Percentiles rank a stretch among this genome's conserved stretches.
Conservation (phyloP, 2,329 filamentous ascomycete genomes). For the Capronia americana region DNA sequence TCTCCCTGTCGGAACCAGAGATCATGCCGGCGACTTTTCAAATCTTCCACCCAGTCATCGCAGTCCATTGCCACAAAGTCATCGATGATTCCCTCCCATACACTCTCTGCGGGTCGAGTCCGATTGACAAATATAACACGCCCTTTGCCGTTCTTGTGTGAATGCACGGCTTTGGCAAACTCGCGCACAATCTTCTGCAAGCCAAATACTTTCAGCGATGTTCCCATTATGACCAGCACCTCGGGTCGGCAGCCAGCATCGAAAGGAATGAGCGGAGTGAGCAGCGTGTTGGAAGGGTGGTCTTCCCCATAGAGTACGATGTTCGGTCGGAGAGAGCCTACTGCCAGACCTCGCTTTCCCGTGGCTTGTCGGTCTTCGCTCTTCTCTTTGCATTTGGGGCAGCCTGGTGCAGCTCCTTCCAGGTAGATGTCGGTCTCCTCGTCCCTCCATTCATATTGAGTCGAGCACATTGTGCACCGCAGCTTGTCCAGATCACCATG, state of each 20-base stretch:
- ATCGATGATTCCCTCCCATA: conserved; percentile 75
- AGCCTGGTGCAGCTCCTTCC: conserved; percentile 70
- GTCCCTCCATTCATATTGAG: conserved; percentile 50
- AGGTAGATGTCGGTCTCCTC: conserved; percentile 58
- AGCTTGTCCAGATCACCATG: conserved; percentile 72
- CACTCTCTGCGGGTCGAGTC: conserved; percentile 73
- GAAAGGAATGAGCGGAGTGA: conserved; percentile 71
- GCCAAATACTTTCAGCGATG: conserved; percentile 73
- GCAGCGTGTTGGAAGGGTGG: conserved; percentile 71
- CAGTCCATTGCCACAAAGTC: conserved; percentile 79
- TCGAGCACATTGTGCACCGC: conserved; percentile 59
- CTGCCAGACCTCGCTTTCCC: conserved; percentile 70
- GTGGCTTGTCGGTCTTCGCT: conserved; percentile 67
- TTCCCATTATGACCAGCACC: conserved; percentile 72
- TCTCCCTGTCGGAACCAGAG: conserved; percentile 57
- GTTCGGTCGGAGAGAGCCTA: conserved; percentile 72
- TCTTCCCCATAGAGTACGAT: conserved; percentile 78
- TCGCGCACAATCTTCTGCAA: conserved; percentile 73
- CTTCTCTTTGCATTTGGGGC: conserved; percentile 68
- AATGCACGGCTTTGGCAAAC: conserved; percentile 73
- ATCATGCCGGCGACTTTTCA: conserved; percentile 64
- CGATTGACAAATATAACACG: conserved; percentile 76
- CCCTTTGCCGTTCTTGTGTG: conserved; percentile 61
- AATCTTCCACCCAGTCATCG: conserved; percentile 72
- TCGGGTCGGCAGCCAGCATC: conserved; percentile 70